Conservation (phyloP, 176 grass and related monocot species). For the Oryza punctata region DNA sequence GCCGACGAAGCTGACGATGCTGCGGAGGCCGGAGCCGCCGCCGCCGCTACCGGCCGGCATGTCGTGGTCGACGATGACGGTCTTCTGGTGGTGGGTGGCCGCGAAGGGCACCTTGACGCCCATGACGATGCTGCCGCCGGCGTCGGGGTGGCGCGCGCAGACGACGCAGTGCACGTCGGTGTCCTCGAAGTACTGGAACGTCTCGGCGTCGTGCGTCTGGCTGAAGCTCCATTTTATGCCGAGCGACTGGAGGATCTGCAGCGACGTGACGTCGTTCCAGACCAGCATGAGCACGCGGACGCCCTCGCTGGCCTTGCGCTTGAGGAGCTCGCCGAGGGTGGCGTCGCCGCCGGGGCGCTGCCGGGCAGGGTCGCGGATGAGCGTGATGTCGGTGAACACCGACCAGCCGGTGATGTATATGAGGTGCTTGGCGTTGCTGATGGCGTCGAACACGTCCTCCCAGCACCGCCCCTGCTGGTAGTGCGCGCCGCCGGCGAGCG, state of each 20-base stretch:
- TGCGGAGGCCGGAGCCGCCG: slow-evolving; percentile 45
- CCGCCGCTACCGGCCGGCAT: slow-evolving; percentile 40
- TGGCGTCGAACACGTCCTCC: slow-evolving; percentile 93
- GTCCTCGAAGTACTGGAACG: slow-evolving; percentile 56
- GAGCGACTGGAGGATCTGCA: slow-evolving; percentile 34
- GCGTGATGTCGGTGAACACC: slow-evolving; percentile 80
- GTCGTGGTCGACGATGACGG: slow-evolving; percentile 78
- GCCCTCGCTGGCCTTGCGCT: slow-evolving; percentile 84
- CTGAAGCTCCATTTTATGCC: no score
- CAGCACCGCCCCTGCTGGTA: slow-evolving; percentile 64
- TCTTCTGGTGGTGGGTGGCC: slow-evolving; percentile 93
- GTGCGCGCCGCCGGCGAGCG: slow-evolving; percentile 56
- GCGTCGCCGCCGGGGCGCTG: slow-evolving; percentile 54
- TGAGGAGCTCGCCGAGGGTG: slow-evolving; percentile 83
- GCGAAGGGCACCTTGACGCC: slow-evolving; percentile 57
- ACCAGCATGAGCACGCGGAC: slow-evolving; percentile 83
- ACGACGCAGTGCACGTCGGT: slow-evolving; percentile 65
- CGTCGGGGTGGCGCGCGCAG: slow-evolving; percentile 79
- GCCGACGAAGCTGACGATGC: slow-evolving; percentile 84
- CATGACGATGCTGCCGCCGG: slow-evolving; percentile 53
- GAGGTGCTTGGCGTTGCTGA: slow-evolving; percentile 68
- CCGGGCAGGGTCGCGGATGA: slow-evolving; percentile 54
- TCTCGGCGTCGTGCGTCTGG: slow-evolving; percentile 76
- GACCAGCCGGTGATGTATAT: slow-evolving; percentile 91
- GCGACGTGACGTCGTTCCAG: slow-evolving; percentile 86